Evolutionary conservation across 2,329 filamentous ascomycete genomes (phyloP).

Genomic region (Beauveria rudraprayagi): DNA sequence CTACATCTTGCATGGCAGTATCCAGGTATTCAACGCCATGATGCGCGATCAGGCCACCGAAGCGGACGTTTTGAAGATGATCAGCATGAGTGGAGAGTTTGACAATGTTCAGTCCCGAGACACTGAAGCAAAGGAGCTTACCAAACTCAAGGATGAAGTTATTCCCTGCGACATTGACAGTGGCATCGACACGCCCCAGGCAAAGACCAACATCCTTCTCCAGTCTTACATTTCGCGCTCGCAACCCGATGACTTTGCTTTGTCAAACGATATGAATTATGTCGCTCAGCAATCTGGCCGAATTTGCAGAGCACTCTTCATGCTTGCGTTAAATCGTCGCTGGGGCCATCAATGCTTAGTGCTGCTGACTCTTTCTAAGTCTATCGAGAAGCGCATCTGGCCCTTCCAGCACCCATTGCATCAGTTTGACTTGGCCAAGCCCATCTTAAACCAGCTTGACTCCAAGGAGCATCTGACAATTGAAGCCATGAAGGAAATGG

Average conservation of each 20-base stretch:
- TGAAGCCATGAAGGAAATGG: conserved; percentile 86
- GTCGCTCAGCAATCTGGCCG: conserved; percentile 92
- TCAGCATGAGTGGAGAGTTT: conserved; percentile 95
- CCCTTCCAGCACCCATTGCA: conserved; percentile 89
- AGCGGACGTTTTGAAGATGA: conserved; percentile 90
- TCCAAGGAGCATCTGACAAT: conserved; percentile 70
- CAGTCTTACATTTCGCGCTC: conserved; percentile 89
- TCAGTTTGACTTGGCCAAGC: conserved; percentile 84
- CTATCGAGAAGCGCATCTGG: conserved; percentile 95
- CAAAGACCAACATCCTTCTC: conserved; percentile 91
- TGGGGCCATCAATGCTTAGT: conserved; percentile 97
- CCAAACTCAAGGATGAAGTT: conserved; percentile 59
- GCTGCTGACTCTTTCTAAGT: conserved; percentile 85
- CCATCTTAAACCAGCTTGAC: conserved; percentile 77
- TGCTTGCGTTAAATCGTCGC: conserved; percentile 89
- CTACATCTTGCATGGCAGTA: conserved; percentile 87
- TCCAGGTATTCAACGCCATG: conserved; percentile 93
- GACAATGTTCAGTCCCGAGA: conserved; percentile 94
- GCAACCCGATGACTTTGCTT: conserved; percentile 84
- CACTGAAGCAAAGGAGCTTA: conserved; percentile 81
- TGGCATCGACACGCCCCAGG: conserved; percentile 62
- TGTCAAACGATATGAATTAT: conserved; percentile 87
- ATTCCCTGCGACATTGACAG: conserved; percentile 73
- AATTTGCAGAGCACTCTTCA: conserved; percentile 91
- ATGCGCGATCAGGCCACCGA: conserved; percentile 83